These are phyloP conservation scores for Nicotiana knightiana DNA, from an alignment of 257 asterid genomes.

Conservation along the genomic window DNA sequence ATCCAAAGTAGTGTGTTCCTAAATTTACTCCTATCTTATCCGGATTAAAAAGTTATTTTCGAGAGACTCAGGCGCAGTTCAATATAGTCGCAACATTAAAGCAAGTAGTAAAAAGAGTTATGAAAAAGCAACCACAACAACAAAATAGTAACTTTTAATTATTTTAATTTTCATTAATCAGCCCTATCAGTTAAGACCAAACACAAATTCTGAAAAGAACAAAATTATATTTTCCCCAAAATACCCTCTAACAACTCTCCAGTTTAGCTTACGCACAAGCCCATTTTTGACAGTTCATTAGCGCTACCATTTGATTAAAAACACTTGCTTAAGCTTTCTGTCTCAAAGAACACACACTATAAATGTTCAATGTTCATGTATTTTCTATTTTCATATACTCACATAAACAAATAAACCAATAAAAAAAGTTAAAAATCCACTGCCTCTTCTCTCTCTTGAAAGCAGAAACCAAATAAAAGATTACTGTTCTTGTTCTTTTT, in stretches of 20 bases:
- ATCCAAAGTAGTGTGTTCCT: rapidly evolving
- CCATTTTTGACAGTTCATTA: background rate
- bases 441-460: background rate
- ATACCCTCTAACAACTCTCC: background rate
- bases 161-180: background rate
- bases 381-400: background rate
- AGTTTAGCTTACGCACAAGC: background rate
- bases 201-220: background rate
- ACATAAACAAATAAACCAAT: background rate
- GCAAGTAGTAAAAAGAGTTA: too few relatives aligned
- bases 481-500: background rate
- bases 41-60: too few relatives aligned
- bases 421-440: background rate
- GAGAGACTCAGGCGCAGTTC: too few relatives aligned
- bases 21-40: too few relatives aligned
- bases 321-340: background rate
- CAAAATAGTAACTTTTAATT: too few relatives aligned
- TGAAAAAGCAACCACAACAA: too few relatives aligned
- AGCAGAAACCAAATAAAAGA: slow-evolving; percentile 3
- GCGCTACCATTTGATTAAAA: background rate
- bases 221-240: background rate
- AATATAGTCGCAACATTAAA: too few relatives aligned
- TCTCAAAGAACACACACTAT: background rate
- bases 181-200: background rate
- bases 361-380: background rate